Percentiles rank a stretch among this genome's conserved stretches.
Evolutionary conservation across 148 eudicot species (phyloP).

Genomic region (Rhododendron vialii): DNA sequence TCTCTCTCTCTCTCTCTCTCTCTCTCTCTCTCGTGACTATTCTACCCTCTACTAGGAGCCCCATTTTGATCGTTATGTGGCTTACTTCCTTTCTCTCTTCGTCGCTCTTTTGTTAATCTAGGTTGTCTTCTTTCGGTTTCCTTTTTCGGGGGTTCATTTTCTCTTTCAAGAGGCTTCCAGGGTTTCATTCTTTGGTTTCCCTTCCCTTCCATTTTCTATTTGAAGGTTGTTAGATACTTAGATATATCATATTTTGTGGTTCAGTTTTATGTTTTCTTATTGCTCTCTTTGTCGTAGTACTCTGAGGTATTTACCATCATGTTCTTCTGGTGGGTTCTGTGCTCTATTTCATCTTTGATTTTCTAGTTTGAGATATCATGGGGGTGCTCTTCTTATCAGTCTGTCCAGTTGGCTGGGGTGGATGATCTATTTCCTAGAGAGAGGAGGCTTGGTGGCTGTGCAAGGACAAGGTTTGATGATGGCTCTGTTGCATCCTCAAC

Average conservation of each 20-base stretch:
- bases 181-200: not conserved
- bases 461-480: not conserved
- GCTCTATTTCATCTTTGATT: not conserved
- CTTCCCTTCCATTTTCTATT: not conserved
- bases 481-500: not conserved
- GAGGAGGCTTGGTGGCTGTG: not conserved
- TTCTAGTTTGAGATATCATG: not conserved
- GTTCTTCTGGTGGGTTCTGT: not conserved
- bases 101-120: not conserved
- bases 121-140: not conserved
- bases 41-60: not conserved
- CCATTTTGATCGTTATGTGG: not conserved
- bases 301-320: not conserved
- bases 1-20: not conserved
- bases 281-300: not conserved
- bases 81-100: not conserved
- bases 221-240: not conserved
- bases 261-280: not conserved
- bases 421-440: not conserved
- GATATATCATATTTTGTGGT: not conserved
- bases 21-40: not conserved
- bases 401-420: not conserved
- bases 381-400: not conserved
- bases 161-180: not conserved
- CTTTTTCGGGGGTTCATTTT: not conserved